These are phyloP conservation scores for Thalassiosira profunda DNA, from an alignment of 108 stramenopile species.

Conservation along the genomic window DNA sequence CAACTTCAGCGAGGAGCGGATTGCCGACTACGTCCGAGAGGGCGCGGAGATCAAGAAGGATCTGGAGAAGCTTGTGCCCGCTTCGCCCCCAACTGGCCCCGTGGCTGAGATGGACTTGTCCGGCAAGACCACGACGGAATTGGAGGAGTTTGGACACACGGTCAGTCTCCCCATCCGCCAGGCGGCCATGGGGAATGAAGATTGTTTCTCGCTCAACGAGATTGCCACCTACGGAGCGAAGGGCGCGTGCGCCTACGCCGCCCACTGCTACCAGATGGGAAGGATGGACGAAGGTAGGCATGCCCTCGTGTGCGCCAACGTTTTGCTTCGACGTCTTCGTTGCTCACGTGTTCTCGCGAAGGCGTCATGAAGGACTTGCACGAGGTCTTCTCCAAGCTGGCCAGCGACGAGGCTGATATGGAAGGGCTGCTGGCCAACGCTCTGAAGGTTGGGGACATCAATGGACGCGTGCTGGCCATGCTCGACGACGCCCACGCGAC, in stretches of 20 bases:
- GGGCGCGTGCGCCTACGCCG: slow-evolving; percentile 79
- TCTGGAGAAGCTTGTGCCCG: slow-evolving; percentile 36
- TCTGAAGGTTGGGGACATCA: slow-evolving; percentile 67
- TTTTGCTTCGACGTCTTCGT: no score
- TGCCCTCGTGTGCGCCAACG: no score
- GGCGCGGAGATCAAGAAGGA: slow-evolving; percentile 51
- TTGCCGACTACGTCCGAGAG: slow-evolving; percentile 68
- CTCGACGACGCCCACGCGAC: slow-evolving; percentile 72
- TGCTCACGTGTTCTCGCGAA: no score
- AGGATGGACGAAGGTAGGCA: slow-evolving; percentile 56
- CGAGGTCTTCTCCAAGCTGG: slow-evolving; percentile 62
- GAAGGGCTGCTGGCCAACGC: slow-evolving; percentile 69
- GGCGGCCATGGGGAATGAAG: slow-evolving; percentile 61
- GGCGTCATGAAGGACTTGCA: slow-evolving; percentile 65
- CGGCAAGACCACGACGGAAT: slow-evolving; percentile 27
- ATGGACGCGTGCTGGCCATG: slow-evolving; percentile 60
- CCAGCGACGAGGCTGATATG: slow-evolving; percentile 64
- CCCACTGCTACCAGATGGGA: slow-evolving; percentile 68
- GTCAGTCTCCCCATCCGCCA: slow-evolving; percentile 50
- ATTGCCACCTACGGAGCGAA: slow-evolving; percentile 76
- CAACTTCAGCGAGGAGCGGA: slow-evolving; percentile 75
- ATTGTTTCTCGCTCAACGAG: slow-evolving; percentile 76
- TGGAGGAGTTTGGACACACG: slow-evolving; percentile 64
- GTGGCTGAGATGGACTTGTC: slow-evolving; percentile 47
- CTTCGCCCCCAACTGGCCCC: slow-evolving; percentile 34